Conservation (phyloP, 2,329 filamentous ascomycete genomes). For the Xylariaceae sp. region DNA sequence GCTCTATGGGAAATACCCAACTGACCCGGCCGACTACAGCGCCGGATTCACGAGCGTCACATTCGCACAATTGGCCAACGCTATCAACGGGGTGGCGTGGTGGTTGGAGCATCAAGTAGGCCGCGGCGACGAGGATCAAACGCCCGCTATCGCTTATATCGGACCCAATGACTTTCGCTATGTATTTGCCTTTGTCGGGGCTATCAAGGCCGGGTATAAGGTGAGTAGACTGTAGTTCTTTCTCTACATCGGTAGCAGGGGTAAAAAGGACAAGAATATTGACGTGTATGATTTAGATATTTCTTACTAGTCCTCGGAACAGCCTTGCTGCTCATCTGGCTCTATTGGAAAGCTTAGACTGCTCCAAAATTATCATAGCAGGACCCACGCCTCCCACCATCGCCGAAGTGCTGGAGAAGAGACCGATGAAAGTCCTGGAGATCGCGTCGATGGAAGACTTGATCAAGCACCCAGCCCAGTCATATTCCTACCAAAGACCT, state of each 20-base stretch:
- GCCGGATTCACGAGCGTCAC: conserved; percentile 9
- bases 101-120: conserved; percentile 12
- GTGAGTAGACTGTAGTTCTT: background rate
- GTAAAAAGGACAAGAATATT: background rate
- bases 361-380: conserved; percentile 1
- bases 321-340: conserved; percentile 2
- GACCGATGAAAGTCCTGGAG: conserved; percentile 4
- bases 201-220: conserved; percentile 7
- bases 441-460: conserved; percentile 2
- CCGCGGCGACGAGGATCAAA: conserved; percentile 4
- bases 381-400: background rate
- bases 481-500: background rate
- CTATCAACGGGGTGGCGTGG: conserved; percentile 12
- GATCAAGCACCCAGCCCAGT: background rate
- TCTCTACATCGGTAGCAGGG: background rate
- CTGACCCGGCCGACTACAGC: conserved; percentile 5
- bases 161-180: conserved; percentile 8
- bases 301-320: conserved; percentile 5
- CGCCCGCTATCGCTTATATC: conserved; percentile 2
- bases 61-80: conserved; percentile 12
- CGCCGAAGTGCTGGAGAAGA: background rate
- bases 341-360: conserved; percentile 3
- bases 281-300: background rate
- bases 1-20: conserved; percentile 12
- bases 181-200: conserved; percentile 7